Evolutionary conservation across 2,329 filamentous ascomycete genomes (phyloP), one percentile per base, ranked within the genome.

Genomic region (Gaeumannomyces sp.): DNA sequence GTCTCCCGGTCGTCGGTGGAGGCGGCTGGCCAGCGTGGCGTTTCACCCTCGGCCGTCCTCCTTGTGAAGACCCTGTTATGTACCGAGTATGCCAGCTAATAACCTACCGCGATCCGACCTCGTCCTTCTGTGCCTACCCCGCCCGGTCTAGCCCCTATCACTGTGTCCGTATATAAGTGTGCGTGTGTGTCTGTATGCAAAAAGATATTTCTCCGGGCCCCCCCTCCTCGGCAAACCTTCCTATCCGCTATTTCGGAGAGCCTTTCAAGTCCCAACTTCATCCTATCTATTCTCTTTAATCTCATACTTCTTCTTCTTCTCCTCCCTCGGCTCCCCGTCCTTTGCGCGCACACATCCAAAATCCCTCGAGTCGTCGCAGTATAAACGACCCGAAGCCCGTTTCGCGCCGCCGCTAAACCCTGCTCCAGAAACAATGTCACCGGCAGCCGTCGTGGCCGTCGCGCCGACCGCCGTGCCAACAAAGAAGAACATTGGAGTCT

Each of bases 401-500:
- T 53, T 25, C 45, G 45, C 22, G 45, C n/a, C 45, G 45, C 45
- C 45, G 38, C 38, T 22, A 53, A 22, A 6, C 45, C 45, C 45
- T n/a, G 7, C 6, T 14, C 19, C 57, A 59, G n/a, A 59, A 28
- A 25, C 25, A 19, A 59, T 59, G 57, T 59, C 28, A 22, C 57
- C 57, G 19, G 57, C 57, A 59, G 57, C 57, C 19, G 25, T 59
- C 19, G 22, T 28, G 57, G 19, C 28, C 61, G 28, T 16, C 11
- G 53, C 45, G 29, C 25, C 60, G 25, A 59, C 64, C 62, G 73
- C 79, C 63, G 76, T 79, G 75, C 79, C 83, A 60, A 80, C 84
- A 66, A 95, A 96, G 83, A 80, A 91, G 65, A 98, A 98, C 79
- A 96, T 98, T 74, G 94, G 93, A 71, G 93, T 98, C 70, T 98